Conservation (phyloP, 345 rosid species). For the Chamaenerion angustifolium region DNA sequence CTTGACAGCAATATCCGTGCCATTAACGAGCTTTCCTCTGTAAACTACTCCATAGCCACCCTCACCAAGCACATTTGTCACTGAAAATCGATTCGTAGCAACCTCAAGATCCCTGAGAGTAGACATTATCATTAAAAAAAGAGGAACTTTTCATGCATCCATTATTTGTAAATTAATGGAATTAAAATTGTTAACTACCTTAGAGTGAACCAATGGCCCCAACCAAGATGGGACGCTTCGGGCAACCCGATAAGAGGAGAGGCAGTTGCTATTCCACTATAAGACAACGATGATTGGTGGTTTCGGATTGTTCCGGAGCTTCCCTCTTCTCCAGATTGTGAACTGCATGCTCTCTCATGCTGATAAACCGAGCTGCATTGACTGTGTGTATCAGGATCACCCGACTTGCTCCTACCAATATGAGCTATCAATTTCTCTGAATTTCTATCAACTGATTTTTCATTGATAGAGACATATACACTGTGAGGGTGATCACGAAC, state of each 20-base stretch:
- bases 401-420: constrained; percentile 51
- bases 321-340: constrained; percentile 87
- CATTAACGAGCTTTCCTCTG: constrained; percentile 69
- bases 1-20: constrained; percentile 91
- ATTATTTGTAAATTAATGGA: no score
- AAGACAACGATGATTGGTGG: constrained; percentile 39
- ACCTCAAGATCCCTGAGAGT: constrained; percentile 65
- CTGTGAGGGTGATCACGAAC: constrained; percentile 34
- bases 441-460: constrained; percentile 40
- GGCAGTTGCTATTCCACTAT: constrained; percentile 52
- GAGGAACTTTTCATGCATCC: no score
- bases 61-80: constrained; percentile 83
- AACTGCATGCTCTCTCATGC: constrained; percentile 56
- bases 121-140: no score
- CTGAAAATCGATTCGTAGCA: constrained; percentile 61
- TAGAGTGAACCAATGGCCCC: constrained; percentile 98
- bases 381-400: constrained; percentile 71
- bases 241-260: constrained; percentile 91
- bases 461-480: constrained; percentile 28
- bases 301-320: constrained; percentile 48
- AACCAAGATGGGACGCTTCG: constrained; percentile 83
- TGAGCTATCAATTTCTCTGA: constrained; percentile 40
- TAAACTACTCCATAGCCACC: constrained; percentile 98
- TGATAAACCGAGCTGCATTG: constrained; percentile 60
- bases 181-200: no score